Evolutionary conservation across 2,329 filamentous ascomycete genomes (phyloP).

Genomic region (Fusarium bulbicola): DNA sequence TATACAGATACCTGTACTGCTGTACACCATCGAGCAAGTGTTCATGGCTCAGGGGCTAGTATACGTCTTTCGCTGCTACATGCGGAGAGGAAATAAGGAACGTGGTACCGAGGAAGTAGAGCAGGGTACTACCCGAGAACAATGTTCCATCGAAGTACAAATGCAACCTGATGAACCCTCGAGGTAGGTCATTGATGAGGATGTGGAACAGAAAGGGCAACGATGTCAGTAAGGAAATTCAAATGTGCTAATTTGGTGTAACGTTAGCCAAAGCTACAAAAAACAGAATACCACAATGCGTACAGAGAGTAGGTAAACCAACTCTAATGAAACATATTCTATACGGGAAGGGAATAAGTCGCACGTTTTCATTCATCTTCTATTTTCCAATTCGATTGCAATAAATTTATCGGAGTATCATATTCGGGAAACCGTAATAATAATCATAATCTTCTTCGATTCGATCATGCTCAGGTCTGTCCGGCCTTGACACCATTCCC

Average conservation of each 20-base stretch:
- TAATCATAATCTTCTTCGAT: constrained; percentile 8
- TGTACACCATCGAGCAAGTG: constrained; percentile 68
- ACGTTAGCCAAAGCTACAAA: neutral
- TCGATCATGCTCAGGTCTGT: constrained; percentile 5
- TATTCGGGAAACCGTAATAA: neutral
- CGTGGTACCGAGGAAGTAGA: constrained; percentile 33
- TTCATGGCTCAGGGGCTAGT: constrained; percentile 58
- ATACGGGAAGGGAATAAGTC: neutral
- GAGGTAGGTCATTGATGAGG: neutral
- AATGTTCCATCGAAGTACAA: neutral
- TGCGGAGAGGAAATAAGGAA: constrained; percentile 43
- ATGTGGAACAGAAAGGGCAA: constrained; percentile 1
- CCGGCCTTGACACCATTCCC: constrained; percentile 21
- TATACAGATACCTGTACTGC: constrained; percentile 70
- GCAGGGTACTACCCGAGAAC: neutral
- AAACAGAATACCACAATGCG: neutral
- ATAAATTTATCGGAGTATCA: neutral
- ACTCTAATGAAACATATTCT: neutral
- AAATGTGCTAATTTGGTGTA: neutral
- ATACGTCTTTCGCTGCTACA: constrained; percentile 58
- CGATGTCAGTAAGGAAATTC: neutral
- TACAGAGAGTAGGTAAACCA: neutral
- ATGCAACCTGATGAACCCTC: neutral
- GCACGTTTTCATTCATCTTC: neutral
- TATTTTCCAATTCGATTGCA: neutral